Percentiles rank a stretch among this genome's conserved stretches.
phyloP scores from a whole-genome alignment of 139 green algal genomes.

The Chlamydomonas applanata region DNA sequence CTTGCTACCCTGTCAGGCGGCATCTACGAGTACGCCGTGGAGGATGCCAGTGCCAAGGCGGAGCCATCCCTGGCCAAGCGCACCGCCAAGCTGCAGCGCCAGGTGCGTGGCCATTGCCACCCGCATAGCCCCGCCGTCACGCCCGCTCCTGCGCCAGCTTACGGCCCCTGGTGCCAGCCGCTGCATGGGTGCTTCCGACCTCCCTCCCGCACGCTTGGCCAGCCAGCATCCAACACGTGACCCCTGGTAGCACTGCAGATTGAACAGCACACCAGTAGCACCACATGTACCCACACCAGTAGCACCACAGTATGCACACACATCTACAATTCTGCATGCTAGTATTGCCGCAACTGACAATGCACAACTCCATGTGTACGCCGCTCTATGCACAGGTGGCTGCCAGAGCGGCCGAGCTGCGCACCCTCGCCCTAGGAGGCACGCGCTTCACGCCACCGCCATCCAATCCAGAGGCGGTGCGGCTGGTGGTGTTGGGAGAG shows the following conservation, averaged over 20 bases:
- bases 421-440: not conserved
- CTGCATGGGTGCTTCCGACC: not conserved
- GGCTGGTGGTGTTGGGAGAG: constrained; percentile 53
- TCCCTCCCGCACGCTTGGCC: not conserved
- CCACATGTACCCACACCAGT: too few species aligned
- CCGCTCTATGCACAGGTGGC: too few species aligned
- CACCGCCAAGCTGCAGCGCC: constrained; percentile 21
- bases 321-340: too few species aligned
- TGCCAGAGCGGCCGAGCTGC: constrained; percentile 35
- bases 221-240: not conserved
- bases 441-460: not conserved
- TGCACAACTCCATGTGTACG: too few species aligned
- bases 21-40: constrained; percentile 58
- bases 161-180: too few species aligned
- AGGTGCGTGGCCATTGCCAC: too few species aligned
- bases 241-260: too few species aligned
- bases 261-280: too few species aligned
- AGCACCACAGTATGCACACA: too few species aligned
- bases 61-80: constrained; percentile 34
- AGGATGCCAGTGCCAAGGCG: constrained; percentile 36
- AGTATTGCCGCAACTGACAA: too few species aligned
- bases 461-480: constrained; percentile 12
- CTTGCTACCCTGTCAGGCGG: constrained; percentile 31
- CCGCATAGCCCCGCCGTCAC: not conserved
- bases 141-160: too few species aligned